A percentile compares a stretch with the other conserved stretches of the same genome.
Conservation (phyloP, 768 basidiomycete species). For the Mycena rebaudengoi region DNA sequence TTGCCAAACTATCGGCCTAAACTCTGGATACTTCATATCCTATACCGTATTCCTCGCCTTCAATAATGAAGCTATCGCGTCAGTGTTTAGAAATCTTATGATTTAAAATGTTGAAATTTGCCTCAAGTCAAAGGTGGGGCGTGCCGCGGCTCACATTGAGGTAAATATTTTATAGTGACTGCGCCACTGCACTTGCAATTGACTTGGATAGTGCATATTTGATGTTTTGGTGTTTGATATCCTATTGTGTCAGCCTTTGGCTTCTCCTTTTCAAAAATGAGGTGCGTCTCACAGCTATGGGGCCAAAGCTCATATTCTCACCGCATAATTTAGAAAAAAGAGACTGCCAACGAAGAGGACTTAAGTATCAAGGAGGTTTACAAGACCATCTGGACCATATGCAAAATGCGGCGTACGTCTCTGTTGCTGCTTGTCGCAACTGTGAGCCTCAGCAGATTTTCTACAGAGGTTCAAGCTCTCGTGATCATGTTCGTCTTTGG, state of each 20-base stretch:
- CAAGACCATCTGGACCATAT: slow-evolving; percentile 93
- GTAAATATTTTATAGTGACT: too few species aligned
- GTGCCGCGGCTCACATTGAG: slow-evolving; percentile 74
- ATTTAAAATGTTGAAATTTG: too few species aligned
- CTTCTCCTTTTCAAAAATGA: slow-evolving; percentile 92
- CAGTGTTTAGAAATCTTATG: too few species aligned
- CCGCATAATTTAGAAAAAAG: slow-evolving; percentile 66
- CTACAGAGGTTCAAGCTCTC: slow-evolving; percentile 87
- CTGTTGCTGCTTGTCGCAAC: too few species aligned
- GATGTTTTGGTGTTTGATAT: slow-evolving; percentile 86
- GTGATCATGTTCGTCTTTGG: slow-evolving; percentile 88
- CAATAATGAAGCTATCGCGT: slow-evolving; percentile 93
- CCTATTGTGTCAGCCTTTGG: slow-evolving; percentile 87
- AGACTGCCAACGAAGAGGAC: slow-evolving; percentile 74
- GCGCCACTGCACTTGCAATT: too few species aligned
- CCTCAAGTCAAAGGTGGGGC: slow-evolving; percentile 80
- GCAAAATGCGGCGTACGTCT: slow-evolving; percentile 84
- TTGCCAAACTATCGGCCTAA: slow-evolving; percentile 96
- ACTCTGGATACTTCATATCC: slow-evolving; percentile 93
- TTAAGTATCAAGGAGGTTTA: slow-evolving; percentile 93
- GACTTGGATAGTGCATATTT: too few species aligned
- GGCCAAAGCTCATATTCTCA: background rate
- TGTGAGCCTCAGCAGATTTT: too few species aligned
- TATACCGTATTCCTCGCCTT: slow-evolving; percentile 98
- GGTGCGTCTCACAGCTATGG: slow-evolving; percentile 49